A percentile compares a stretch with the other conserved stretches of the same genome.
Conservation (phyloP, 495 filamentous ascomycete species). For the Neurospora cerealis region DNA sequence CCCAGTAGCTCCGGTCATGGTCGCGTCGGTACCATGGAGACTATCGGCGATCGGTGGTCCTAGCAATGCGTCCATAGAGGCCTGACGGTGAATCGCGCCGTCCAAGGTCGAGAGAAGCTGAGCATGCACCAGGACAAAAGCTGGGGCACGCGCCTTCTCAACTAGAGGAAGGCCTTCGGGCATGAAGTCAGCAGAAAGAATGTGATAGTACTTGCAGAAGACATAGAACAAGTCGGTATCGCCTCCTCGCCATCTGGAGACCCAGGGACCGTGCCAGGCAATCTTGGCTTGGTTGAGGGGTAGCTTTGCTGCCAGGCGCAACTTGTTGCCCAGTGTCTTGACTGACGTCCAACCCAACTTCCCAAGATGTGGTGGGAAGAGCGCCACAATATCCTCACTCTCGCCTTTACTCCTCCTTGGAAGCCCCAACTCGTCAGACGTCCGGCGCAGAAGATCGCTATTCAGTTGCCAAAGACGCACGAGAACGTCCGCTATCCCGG, state of each 20-base stretch:
- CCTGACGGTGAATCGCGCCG: conserved; percentile 70
- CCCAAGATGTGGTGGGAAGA: conserved; percentile 65
- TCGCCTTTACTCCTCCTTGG: conserved; percentile 36
- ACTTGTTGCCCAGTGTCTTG: conserved; percentile 47
- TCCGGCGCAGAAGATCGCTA: conserved; percentile 54
- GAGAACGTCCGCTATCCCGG: conserved; percentile 78
- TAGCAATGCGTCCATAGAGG: conserved; percentile 39
- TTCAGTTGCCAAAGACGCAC: conserved; percentile 73
- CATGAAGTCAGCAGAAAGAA: conserved; percentile 72
- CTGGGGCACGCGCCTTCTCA: conserved; percentile 65
- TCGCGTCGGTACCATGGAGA: conserved; percentile 60
- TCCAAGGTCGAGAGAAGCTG: conserved; percentile 78
- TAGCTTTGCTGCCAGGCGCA: conserved; percentile 57
- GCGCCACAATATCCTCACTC: conserved; percentile 50
- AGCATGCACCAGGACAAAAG: conserved; percentile 72
- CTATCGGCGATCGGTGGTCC: conserved; percentile 67
- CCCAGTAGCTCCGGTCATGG: conserved; percentile 52
- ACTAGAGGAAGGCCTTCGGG: conserved; percentile 48
- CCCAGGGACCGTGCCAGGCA: conserved; percentile 80
- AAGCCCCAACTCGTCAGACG: conserved; percentile 54
- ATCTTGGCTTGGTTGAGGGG: conserved; percentile 65
- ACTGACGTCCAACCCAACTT: conserved; percentile 63
- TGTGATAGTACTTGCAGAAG: conserved; percentile 85
- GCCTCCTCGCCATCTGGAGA: conserved; percentile 73
- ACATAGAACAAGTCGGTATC: conserved; percentile 93